Evolutionary conservation across 108 stramenopile species (phyloP).

Genomic region (Pseudonitzschia delicatissima): DNA sequence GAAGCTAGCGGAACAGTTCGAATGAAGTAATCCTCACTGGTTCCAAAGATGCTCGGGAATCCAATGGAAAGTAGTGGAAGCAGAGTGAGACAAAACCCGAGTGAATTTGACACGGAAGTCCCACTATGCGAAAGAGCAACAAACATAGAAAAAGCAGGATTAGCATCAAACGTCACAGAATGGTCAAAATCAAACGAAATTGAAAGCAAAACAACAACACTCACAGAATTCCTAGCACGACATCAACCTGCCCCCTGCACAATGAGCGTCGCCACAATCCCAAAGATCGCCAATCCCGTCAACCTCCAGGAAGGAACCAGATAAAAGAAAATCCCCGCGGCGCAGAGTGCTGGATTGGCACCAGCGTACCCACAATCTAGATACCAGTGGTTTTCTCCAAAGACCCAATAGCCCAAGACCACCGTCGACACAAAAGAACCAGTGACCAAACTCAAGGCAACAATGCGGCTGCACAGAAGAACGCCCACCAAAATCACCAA

Average conservation of each 20-base stretch:
- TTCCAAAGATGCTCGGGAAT: no score
- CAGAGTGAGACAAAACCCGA: slow-evolving; percentile 25
- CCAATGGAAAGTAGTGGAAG: slow-evolving; percentile 9
- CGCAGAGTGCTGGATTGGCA: slow-evolving; percentile 23
- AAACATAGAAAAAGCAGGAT: not conserved
- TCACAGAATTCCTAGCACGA: not conserved
- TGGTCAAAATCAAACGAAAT: not conserved
- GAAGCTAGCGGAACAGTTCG: no score
- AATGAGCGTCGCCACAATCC: slow-evolving; percentile 1
- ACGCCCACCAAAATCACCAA: slow-evolving; percentile 23
- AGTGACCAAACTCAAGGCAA: slow-evolving; percentile 6
- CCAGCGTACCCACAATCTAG: slow-evolving; percentile 26
- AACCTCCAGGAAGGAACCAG: slow-evolving; percentile 22
- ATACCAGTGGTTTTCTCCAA: not conserved
- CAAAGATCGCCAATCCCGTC: slow-evolving; percentile 9
- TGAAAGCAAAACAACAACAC: not conserved
- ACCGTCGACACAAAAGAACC: slow-evolving; percentile 9
- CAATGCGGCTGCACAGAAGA: slow-evolving; percentile 30
- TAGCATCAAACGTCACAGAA: not conserved
- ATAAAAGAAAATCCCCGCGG: slow-evolving; percentile 21
- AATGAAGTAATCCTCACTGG: no score
- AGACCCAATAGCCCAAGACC: not conserved
- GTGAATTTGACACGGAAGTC: slow-evolving; percentile 9
- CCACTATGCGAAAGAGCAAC: slow-evolving; percentile 9
- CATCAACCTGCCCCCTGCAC: not conserved